These are phyloP conservation scores for Linnemannia schmuckeri DNA, from an alignment of 192 early-diverging fungal genomes.

Conservation along the genomic window DNA sequence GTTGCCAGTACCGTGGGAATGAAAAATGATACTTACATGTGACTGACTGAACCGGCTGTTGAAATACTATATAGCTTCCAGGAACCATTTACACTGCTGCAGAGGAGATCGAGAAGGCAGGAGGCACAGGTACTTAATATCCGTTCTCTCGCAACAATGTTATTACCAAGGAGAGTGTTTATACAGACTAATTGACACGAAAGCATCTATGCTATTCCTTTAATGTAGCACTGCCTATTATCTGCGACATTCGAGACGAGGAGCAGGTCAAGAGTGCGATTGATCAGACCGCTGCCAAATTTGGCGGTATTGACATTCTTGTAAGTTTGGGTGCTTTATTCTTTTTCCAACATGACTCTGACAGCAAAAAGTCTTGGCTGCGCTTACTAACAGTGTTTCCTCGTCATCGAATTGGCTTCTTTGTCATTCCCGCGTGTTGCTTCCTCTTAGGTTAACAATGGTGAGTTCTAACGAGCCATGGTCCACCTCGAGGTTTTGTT, in stretches of 20 bases:
- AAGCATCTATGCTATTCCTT: not conserved
- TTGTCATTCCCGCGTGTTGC: not conserved
- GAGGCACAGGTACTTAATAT: constrained; percentile 65
- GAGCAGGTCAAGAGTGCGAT: constrained; percentile 78
- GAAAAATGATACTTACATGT: not conserved
- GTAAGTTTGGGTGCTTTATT: constrained; percentile 71
- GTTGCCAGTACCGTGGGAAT: not conserved
- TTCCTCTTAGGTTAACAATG: constrained; percentile 42
- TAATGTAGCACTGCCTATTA: constrained; percentile 73
- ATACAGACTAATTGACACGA: not conserved
- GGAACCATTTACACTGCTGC: constrained; percentile 89
- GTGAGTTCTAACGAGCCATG: not conserved
- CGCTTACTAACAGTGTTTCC: not conserved
- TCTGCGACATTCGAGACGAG: constrained; percentile 90
- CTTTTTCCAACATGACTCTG: not conserved
- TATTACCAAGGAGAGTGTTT: not conserved
- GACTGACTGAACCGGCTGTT: not conserved
- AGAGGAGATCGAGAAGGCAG: constrained; percentile 76
- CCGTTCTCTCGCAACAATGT: not conserved
- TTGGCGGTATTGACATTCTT: constrained; percentile 88
- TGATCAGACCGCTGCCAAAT: constrained; percentile 70
- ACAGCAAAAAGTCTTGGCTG: too few species aligned
- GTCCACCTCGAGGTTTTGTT: not conserved
- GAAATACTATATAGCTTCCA: constrained; percentile 66
- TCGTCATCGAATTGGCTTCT: too few species aligned